Evolutionary conservation across 345 rosid species (phyloP).

Genomic region (Citrus cavaleriei): DNA sequence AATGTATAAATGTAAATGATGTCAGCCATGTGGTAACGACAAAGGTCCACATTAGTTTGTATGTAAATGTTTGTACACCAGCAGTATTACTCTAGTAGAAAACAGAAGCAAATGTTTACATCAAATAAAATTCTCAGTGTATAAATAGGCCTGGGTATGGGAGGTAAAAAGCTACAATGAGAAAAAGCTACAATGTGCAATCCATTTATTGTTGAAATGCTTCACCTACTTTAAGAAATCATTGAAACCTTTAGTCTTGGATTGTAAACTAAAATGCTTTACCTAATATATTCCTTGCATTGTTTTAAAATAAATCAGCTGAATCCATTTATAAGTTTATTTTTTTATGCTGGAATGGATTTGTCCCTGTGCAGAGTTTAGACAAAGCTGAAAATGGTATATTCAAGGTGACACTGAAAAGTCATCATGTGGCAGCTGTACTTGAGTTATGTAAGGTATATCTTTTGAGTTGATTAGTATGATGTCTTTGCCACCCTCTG

Average conservation of each 20-base stretch:
- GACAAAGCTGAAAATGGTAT: slow-evolving; percentile 58
- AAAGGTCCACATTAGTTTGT: too few species aligned
- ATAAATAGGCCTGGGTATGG: not conserved
- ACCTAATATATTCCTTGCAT: not conserved
- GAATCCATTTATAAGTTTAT: not conserved
- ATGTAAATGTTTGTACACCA: too few species aligned
- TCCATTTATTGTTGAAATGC: not conserved
- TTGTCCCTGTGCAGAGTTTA: slow-evolving; percentile 54
- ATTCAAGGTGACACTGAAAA: slow-evolving; percentile 66
- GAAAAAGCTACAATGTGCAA: not conserved
- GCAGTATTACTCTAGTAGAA: not conserved
- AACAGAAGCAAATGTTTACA: not conserved
- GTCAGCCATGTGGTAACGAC: too few species aligned
- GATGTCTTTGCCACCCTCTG: not conserved
- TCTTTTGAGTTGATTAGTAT: slow-evolving; percentile 6
- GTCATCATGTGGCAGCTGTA: slow-evolving; percentile 61
- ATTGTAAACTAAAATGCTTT: not conserved
- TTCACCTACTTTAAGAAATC: not conserved
- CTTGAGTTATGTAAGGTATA: slow-evolving; percentile 87
- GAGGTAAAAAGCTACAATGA: too few species aligned
- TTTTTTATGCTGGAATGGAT: slow-evolving; percentile 1
- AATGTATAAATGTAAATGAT: too few species aligned
- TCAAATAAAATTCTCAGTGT: not conserved
- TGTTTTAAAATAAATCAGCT: not conserved
- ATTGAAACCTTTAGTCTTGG: not conserved